Evolutionary conservation across 305 asterid genomes (phyloP).

Genomic region (Caryopteris hybrid): DNA sequence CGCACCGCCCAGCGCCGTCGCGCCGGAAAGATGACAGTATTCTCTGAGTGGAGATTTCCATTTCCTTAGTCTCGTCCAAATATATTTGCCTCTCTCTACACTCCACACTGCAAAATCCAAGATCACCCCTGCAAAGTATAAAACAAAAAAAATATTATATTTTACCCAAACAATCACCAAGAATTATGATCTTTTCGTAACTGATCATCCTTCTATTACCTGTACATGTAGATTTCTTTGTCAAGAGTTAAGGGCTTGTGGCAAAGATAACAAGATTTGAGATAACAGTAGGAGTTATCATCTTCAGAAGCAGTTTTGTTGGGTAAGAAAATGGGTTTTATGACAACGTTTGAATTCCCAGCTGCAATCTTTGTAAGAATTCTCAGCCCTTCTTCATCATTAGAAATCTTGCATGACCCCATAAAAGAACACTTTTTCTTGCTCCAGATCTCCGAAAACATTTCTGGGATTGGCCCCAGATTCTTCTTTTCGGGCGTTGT

Average conservation of each 20-base stretch:
- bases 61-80: constrained; percentile 36
- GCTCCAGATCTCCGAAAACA: constrained; percentile 29
- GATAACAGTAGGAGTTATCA: constrained; percentile 16
- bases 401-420: neutral
- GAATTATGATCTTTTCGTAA: too few relatives aligned
- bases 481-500: neutral
- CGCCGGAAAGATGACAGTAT: constrained; percentile 23
- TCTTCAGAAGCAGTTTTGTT: neutral
- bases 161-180: too few relatives aligned
- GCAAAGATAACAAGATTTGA: constrained; percentile 46
- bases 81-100: constrained; percentile 48
- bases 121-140: constrained; percentile 33
- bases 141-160: neutral
- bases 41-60: constrained; percentile 26
- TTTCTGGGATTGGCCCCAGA: neutral
- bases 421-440: constrained; percentile 23
- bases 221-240: constrained; percentile 43
- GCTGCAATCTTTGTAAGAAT: constrained; percentile 17
- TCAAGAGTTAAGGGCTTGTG: constrained; percentile 28
- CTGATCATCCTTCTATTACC: too few relatives aligned
- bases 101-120: constrained; percentile 47
- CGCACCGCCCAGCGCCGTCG: constrained; percentile 29
- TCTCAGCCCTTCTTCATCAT: constrained; percentile 28
- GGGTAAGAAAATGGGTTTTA: constrained; percentile 24
- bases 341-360: constrained; percentile 23